Evolutionary conservation across 495 filamentous ascomycete species (phyloP).

Genomic region (Penicillium canescens): DNA sequence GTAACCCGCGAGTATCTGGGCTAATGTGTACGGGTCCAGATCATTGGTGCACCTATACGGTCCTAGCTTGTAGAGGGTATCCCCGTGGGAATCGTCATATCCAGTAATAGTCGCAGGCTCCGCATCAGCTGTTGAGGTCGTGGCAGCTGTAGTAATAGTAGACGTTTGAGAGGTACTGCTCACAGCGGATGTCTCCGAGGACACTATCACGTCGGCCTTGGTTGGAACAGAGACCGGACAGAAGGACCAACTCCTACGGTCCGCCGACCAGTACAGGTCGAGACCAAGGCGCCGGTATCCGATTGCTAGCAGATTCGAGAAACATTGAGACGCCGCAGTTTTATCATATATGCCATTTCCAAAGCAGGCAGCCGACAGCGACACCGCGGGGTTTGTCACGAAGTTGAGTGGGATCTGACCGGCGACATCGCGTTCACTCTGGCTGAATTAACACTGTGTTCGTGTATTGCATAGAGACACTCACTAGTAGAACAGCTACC

Average conservation of each 20-base stretch:
- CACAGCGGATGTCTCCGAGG: slow-evolving; percentile 21
- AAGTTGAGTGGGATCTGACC: slow-evolving; percentile 62
- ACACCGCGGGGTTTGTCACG: slow-evolving; percentile 55
- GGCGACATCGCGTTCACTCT: slow-evolving; percentile 64
- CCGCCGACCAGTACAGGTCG: slow-evolving; percentile 66
- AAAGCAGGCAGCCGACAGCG: slow-evolving; percentile 60
- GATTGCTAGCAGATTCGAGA: slow-evolving; percentile 60
- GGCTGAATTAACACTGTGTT: neutral
- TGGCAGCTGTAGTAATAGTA: slow-evolving; percentile 17
- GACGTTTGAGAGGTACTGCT: slow-evolving; percentile 13
- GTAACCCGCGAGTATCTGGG: slow-evolving; percentile 48
- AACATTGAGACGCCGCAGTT: slow-evolving; percentile 46
- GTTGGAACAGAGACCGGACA: slow-evolving; percentile 53
- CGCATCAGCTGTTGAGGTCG: slow-evolving; percentile 27
- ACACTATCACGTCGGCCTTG: slow-evolving; percentile 23
- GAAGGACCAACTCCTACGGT: slow-evolving; percentile 53
- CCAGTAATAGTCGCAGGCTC: slow-evolving; percentile 28
- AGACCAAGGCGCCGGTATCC: slow-evolving; percentile 59
- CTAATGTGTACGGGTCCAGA: slow-evolving; percentile 47
- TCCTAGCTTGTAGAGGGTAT: slow-evolving; percentile 51
- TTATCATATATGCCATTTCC: slow-evolving; percentile 49
- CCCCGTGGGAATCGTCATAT: slow-evolving; percentile 29
- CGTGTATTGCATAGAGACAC: slow-evolving; percentile 5
- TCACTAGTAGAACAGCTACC: slow-evolving; percentile 38
- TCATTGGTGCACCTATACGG: slow-evolving; percentile 55